Conservation (phyloP, 441 rosid species). For the Euphorbia celastroides region DNA sequence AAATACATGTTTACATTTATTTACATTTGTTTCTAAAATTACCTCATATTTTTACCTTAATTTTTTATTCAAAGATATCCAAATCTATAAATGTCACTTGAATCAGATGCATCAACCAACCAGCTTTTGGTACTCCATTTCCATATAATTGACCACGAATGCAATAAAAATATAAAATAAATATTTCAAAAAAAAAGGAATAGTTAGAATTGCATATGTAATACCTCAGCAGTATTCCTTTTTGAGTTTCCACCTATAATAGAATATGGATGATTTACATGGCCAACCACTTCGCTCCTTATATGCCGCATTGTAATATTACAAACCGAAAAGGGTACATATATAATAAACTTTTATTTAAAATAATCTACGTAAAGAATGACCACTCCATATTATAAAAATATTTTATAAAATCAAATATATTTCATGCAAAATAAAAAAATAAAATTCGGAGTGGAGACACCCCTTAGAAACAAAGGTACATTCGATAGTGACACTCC, state of each 20-base stretch:
- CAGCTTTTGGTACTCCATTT: neutral
- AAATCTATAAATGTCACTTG: neutral
- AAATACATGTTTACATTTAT: too few relatives aligned
- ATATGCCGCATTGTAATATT: too few relatives aligned
- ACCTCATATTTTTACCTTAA: too few relatives aligned
- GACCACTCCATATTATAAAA: neutral
- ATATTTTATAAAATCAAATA: neutral
- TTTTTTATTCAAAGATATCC: too few relatives aligned
- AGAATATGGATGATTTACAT: neutral
- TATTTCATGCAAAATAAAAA: slow-evolving; percentile 25
- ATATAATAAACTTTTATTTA: neutral
- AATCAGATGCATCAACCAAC: neutral
- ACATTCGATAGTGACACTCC: slow-evolving; percentile 62
- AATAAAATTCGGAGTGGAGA: slow-evolving; percentile 21
- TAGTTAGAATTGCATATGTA: slow-evolving; percentile 5
- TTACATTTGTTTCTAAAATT: too few relatives aligned
- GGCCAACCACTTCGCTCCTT: neutral
- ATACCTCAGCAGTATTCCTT: neutral
- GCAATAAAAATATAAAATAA: too few relatives aligned
- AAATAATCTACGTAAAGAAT: slow-evolving; percentile 16
- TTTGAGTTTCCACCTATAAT: neutral
- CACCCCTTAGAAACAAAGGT: slow-evolving; percentile 51
- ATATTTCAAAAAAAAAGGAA: neutral
- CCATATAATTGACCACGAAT: too few relatives aligned
- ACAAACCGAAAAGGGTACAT: neutral